A percentile compares a stretch with the other conserved stretches of the same genome.
Conservation (phyloP, 2,329 filamentous ascomycete genomes). For the Talaromyces sp. region DNA sequence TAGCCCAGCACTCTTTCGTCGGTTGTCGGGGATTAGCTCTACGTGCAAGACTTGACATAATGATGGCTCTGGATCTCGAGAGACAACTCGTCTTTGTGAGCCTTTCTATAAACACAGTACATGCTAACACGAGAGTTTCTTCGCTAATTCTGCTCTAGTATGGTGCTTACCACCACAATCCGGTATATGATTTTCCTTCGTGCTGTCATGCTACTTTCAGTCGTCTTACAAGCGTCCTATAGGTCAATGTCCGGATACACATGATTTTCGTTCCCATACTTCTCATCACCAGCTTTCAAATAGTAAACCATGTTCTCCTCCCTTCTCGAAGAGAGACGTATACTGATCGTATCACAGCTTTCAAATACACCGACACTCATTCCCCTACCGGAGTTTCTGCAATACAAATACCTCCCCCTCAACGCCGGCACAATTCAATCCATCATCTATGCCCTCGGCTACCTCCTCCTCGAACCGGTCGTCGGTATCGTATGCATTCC, state of each 20-base stretch:
- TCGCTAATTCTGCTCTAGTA: conserved; percentile 47
- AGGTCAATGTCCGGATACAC: conserved; percentile 64
- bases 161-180: conserved; percentile 63
- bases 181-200: conserved; percentile 42
- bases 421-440: conserved; percentile 58
- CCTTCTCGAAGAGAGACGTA: too few relatives aligned
- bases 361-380: conserved; percentile 55
- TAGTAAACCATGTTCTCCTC: conserved; percentile 43
- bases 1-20: neutral
- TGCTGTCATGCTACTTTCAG: neutral
- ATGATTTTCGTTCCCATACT: conserved; percentile 61
- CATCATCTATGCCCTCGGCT: conserved; percentile 69
- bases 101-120: conserved; percentile 20
- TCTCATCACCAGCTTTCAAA: conserved; percentile 55
- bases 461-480: conserved; percentile 89
- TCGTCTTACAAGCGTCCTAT: conserved; percentile 9
- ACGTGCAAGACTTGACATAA: neutral
- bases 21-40: neutral
- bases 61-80: conserved; percentile 57
- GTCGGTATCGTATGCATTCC: conserved; percentile 75
- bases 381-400: conserved; percentile 52
- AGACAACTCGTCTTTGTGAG: conserved; percentile 64
- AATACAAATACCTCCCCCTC: conserved; percentile 55
- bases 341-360: conserved; percentile 38
- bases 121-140: conserved; percentile 19